These are phyloP conservation scores for Ceratocystis harringtonii DNA, from an alignment of 2,329 filamentous ascomycete species.

Conservation along the genomic window DNA sequence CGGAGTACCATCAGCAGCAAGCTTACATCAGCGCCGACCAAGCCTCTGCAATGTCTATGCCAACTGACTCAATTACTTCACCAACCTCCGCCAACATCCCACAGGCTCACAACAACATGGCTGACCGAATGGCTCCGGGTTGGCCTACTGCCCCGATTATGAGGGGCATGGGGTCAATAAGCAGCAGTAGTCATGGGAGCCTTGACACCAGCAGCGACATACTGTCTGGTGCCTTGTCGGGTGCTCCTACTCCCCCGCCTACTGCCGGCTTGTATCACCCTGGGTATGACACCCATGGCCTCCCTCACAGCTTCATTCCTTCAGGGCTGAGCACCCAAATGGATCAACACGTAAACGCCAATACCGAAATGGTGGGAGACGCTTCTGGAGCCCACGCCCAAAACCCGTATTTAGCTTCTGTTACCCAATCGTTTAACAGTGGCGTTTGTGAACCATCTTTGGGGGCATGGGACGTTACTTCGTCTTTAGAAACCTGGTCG, in stretches of 20 bases:
- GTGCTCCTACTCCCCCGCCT: conserved; percentile 11
- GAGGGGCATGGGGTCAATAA: conserved; percentile 15
- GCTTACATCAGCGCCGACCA: conserved; percentile 20
- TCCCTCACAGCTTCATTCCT: conserved; percentile 5
- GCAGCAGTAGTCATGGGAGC: conserved; percentile 12
- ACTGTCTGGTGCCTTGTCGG: conserved; percentile 4
- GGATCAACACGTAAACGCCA: not conserved
- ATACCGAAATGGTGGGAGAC: not conserved
- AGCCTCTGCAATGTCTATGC: not conserved
- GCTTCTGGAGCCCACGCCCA: not conserved
- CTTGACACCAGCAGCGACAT: conserved; percentile 14
- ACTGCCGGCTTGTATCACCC: conserved; percentile 2
- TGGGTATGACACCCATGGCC: not conserved
- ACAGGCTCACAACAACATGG: not conserved
- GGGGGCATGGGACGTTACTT: conserved; percentile 9
- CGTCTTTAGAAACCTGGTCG: conserved; percentile 8
- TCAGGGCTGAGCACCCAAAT: conserved; percentile 5
- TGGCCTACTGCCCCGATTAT: conserved; percentile 11
- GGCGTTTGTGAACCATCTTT: conserved; percentile 9
- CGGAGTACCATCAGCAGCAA: conserved; percentile 41
- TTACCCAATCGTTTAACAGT: conserved; percentile 10
- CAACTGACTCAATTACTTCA: conserved; percentile 36
- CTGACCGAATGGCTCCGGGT: conserved; percentile 3
- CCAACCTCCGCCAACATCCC: conserved; percentile 30
- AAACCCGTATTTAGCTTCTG: conserved; percentile 7